A percentile compares a stretch with the other conserved stretches of the same genome.
phyloP scores from a whole-genome alignment of 306 rosid genomes.

The Amphicarpaea edgeworthii region DNA sequence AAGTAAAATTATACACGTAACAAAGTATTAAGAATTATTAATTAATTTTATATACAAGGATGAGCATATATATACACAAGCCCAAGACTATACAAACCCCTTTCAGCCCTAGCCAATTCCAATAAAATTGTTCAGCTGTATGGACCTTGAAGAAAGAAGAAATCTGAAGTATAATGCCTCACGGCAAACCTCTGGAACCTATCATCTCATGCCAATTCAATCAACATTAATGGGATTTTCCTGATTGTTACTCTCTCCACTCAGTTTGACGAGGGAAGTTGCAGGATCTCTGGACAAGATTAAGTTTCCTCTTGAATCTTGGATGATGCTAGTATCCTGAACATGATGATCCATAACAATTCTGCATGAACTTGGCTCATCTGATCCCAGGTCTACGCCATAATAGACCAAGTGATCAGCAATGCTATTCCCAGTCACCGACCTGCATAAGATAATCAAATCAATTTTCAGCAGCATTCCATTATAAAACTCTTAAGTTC shows the following conservation, averaged over 20 bases:
- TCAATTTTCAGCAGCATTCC: slow-evolving; percentile 41
- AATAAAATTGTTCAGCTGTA: slow-evolving; percentile 36
- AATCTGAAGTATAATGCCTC: slow-evolving; percentile 7
- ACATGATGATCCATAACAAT: slow-evolving; percentile 69
- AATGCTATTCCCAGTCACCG: slow-evolving; percentile 86
- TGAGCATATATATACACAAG: slow-evolving; percentile 49
- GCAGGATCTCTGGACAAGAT: slow-evolving; percentile 68
- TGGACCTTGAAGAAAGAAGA: slow-evolving; percentile 38
- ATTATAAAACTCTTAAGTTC: slow-evolving; percentile 13
- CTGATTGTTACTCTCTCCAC: slow-evolving; percentile 43
- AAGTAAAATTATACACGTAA: slow-evolving; percentile 34
- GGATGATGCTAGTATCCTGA: slow-evolving; percentile 42
- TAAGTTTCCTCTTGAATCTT: slow-evolving; percentile 70
- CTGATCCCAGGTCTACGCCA: slow-evolving; percentile 65
- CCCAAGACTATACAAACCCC: slow-evolving; percentile 43
- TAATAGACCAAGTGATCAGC: slow-evolving; percentile 78
- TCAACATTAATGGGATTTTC: slow-evolving; percentile 42
- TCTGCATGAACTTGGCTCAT: slow-evolving; percentile 66
- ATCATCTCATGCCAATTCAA: slow-evolving; percentile 32
- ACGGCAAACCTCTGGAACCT: slow-evolving; percentile 17
- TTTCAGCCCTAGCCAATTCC: slow-evolving; percentile 40
- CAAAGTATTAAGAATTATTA: slow-evolving; percentile 12
- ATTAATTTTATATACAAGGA: slow-evolving; percentile 46
- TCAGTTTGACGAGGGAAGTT: slow-evolving; percentile 60
- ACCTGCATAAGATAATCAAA: slow-evolving; percentile 64